Conservation (phyloP, 805 yeast species). For the Cyberlindnera suaveolens region DNA sequence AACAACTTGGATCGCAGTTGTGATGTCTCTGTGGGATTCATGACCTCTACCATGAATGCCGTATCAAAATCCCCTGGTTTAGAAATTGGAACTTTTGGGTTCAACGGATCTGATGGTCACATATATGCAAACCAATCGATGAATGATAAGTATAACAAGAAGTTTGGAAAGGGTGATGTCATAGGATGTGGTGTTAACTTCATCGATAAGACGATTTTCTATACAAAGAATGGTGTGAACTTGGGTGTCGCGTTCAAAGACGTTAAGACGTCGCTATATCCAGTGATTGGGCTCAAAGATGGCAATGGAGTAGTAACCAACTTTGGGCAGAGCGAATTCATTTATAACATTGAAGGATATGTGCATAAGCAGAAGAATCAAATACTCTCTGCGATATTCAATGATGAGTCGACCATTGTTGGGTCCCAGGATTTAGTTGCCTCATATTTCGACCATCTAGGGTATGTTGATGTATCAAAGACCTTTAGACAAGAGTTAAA, state of each 20-base stretch:
- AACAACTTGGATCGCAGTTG: constrained; percentile 22
- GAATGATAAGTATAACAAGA: constrained; percentile 34
- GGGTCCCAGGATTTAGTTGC: constrained; percentile 28
- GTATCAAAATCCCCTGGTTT: constrained; percentile 40
- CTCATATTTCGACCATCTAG: constrained; percentile 53
- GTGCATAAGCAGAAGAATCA: constrained; percentile 38
- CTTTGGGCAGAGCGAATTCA: constrained; percentile 48
- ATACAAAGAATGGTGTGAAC: constrained; percentile 74
- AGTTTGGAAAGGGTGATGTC: constrained; percentile 51
- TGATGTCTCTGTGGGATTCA: constrained; percentile 41
- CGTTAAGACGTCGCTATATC: constrained; percentile 36
- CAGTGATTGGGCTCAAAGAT: constrained; percentile 36
- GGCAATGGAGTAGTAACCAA: constrained; percentile 30
- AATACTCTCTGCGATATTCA: constrained; percentile 6
- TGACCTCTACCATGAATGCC: constrained; percentile 25
- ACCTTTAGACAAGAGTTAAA: constrained; percentile 44
- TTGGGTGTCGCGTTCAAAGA: constrained; percentile 50
- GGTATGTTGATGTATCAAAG: constrained; percentile 47
- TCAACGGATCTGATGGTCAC: constrained; percentile 46
- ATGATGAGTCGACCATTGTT: constrained; percentile 16
- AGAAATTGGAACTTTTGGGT: constrained; percentile 44
- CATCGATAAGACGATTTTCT: constrained; percentile 54
- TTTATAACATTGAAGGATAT: constrained; percentile 54
- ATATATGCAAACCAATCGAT: constrained; percentile 32
- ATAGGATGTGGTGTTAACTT: constrained; percentile 85